Base-by-base conservation (phyloP, 2,329 filamentous ascomycete genomes). In the Verticillium tricorpus region DNA sequence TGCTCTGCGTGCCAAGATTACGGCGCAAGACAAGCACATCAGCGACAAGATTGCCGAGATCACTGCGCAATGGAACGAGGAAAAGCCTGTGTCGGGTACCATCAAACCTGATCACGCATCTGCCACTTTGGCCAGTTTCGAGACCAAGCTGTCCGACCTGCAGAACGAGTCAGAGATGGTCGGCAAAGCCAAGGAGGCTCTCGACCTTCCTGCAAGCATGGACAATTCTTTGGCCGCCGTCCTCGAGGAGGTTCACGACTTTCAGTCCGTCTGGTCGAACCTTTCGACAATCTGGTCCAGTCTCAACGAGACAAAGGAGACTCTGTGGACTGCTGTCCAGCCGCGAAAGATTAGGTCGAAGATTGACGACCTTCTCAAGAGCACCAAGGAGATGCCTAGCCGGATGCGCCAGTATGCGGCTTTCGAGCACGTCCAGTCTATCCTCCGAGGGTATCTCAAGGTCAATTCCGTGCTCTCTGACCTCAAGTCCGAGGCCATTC, bases 381-480 rank as follows among this genome's bases (percentile, higher is more conserved):
- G 96, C 85, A 98, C 93, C 39, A 98, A 97, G 78, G 94, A 98
- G 65, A 98, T 99, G 95, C 95, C 96, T 0, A 97, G 93, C 76
- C 89, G 95, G 63, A 98, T 99, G 94, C 89, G 96, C 64, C 96
- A 99, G 72, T 99, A 99, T 75, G 94, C 96, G 68, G 96, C 96
- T n/a, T 99, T 99, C 73, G 96, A 99, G 76, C 94, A 99, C 71
- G 93, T 99, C 45, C 96, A 99, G 73, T 92, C 87, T 66, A 91
- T 96, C 34, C 85, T 99, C 50, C 90, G 93, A 55, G 89, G 93
- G 65, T 85, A 96, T 57, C 83, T 97, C 66, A 98, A 97, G 74
- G 92, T 96, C 68, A 99, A 98, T 71, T 83, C 89, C 12, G 83
- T 97, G 37, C 83, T 99, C 3, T 86, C 88, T 5, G 95, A 99